Evolutionary conservation across 257 asterid species (phyloP).

Genomic region (Jacaranda copaia): DNA sequence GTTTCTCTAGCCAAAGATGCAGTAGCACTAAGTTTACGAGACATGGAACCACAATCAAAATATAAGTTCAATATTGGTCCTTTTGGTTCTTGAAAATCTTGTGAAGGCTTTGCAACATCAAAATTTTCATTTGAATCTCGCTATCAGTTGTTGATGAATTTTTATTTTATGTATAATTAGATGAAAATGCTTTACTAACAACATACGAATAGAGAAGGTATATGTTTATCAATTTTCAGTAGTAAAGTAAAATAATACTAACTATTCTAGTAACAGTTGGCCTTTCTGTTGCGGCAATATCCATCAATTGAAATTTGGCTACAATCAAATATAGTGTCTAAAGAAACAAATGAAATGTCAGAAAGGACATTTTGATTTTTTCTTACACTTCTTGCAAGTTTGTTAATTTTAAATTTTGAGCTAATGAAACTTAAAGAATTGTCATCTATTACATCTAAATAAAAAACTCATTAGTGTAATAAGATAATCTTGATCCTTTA

Average conservation of each 20-base stretch:
- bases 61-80: conserved; percentile 34
- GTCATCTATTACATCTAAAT: conserved; percentile 50
- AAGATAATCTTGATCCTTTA: conserved; percentile 33
- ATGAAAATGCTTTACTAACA: background rate
- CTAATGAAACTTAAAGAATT: conserved; percentile 42
- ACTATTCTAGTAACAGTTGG: background rate
- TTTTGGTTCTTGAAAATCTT: conserved; percentile 1
- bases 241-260: background rate
- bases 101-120: background rate
- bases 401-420: conserved; percentile 32
- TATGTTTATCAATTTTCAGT: background rate
- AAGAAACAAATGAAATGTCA: background rate
- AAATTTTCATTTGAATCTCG: background rate
- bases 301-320: conserved; percentile 30
- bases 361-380: background rate
- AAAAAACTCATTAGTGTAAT: conserved; percentile 45
- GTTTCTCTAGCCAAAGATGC: conserved; percentile 35
- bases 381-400: conserved; percentile 40
- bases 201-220: background rate
- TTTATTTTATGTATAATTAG: background rate
- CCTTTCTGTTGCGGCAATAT: conserved; percentile 2
- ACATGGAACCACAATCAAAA: conserved; percentile 48
- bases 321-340: background rate
- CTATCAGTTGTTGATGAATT: conserved; percentile 2
- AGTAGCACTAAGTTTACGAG: conserved; percentile 39